phyloP scores from a whole-genome alignment of 345 rosid genomes.

The Conringia planisiliqua region DNA sequence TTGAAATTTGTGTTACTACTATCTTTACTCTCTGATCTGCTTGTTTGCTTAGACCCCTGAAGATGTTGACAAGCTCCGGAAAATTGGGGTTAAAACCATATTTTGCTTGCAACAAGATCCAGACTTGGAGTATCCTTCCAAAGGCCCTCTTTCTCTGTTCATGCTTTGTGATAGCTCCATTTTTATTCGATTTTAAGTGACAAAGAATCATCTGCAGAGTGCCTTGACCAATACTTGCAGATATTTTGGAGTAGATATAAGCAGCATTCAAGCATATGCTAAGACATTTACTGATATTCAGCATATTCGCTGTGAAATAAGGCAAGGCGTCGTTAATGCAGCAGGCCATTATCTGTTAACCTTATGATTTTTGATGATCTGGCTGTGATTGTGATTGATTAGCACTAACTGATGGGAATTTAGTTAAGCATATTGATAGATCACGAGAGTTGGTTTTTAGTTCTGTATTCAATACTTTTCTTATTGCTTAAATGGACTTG shows the following conservation, averaged over 20 bases:
- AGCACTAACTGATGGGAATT: neutral
- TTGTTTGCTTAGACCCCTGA: slow-evolving; percentile 56
- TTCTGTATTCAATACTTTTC: neutral
- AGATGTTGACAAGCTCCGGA: slow-evolving; percentile 83
- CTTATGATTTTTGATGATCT: neutral
- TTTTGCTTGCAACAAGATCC: slow-evolving; percentile 93
- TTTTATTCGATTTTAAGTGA: neutral
- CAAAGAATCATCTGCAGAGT: neutral
- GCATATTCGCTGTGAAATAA: slow-evolving; percentile 83
- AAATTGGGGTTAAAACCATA: slow-evolving; percentile 84
- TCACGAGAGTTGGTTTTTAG: neutral
- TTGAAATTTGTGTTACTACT: neutral
- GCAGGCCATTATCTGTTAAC: neutral
- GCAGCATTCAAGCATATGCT: slow-evolving; percentile 70
- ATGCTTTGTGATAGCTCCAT: neutral
- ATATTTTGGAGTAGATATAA: slow-evolving; percentile 89
- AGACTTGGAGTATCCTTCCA: slow-evolving; percentile 86
- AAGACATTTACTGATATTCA: slow-evolving; percentile 50
- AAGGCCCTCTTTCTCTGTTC: neutral
- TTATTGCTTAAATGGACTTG: neutral
- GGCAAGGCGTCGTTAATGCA: slow-evolving; percentile 27
- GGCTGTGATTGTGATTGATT: neutral
- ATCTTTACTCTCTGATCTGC: slow-evolving; percentile 13
- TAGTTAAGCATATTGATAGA: neutral
- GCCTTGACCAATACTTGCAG: slow-evolving; percentile 56